phyloP scores from a whole-genome alignment of 148 eudicot genomes.

The Spergularia bocconei region DNA sequence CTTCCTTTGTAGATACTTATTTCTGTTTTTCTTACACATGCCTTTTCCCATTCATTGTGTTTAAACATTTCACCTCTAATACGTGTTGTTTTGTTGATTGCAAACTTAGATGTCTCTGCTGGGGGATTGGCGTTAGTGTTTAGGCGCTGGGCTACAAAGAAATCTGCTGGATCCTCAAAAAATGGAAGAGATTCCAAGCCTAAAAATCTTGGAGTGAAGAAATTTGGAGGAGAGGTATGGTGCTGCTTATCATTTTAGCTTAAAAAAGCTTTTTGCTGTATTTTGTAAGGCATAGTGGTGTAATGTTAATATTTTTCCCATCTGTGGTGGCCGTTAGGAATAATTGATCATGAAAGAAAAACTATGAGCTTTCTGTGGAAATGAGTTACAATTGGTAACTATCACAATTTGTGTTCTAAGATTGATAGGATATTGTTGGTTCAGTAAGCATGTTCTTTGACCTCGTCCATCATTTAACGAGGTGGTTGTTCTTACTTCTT shows the following conservation, averaged over 20 bases:
- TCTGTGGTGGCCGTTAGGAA: background rate
- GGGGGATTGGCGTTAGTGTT: constrained; percentile 57
- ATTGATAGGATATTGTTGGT: no score
- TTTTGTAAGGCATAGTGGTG: background rate
- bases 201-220: constrained; percentile 78
- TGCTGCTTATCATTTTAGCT: background rate
- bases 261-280: background rate
- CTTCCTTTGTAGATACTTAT: background rate
- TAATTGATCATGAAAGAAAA: no score
- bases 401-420: no score
- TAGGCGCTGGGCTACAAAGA: constrained; percentile 84
- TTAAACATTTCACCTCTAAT: constrained; percentile 1
- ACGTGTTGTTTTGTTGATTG: background rate
- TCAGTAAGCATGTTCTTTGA: no score
- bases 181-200: constrained; percentile 81
- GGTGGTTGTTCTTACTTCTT: no score
- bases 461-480: no score
- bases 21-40: background rate
- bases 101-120: constrained; percentile 45
- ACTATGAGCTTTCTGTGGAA: no score
- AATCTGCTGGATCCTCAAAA: constrained; percentile 76
- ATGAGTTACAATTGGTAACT: no score
- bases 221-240: constrained; percentile 77
- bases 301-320: background rate
- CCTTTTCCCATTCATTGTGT: background rate